phyloP scores from a whole-genome alignment of 2,329 filamentous ascomycete species.

The Penicillium sclerotiorum region DNA sequence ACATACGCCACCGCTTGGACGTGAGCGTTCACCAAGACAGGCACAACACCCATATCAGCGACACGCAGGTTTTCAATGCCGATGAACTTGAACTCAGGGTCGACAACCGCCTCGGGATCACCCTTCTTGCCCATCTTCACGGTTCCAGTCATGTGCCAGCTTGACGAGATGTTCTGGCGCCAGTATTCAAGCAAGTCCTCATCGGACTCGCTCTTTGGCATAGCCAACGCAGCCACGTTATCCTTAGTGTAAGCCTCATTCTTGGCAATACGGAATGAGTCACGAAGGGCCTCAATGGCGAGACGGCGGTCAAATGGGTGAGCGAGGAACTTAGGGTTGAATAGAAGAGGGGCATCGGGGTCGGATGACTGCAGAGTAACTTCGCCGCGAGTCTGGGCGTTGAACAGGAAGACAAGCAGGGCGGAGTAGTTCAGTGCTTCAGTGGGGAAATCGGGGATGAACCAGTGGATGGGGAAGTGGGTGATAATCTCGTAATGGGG shows the following conservation, averaged over 20 bases:
- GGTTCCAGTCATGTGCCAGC: constrained; percentile 61
- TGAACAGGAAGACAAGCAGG: constrained; percentile 54
- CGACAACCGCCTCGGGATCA: constrained; percentile 52
- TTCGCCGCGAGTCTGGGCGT: constrained; percentile 57
- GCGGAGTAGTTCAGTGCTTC: constrained; percentile 48
- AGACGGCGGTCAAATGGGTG: constrained; percentile 59
- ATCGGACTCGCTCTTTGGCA: constrained; percentile 54
- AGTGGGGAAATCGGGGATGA: constrained; percentile 42
- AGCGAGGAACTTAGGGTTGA: constrained; percentile 57
- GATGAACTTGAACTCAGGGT: constrained; percentile 44
- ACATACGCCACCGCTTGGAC: constrained; percentile 58
- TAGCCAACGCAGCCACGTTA: constrained; percentile 46
- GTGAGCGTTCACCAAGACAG: constrained; percentile 52
- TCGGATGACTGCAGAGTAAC: constrained; percentile 58
- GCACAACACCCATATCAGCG: constrained; percentile 48
- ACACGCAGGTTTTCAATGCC: constrained; percentile 45
- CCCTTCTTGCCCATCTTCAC: constrained; percentile 57
- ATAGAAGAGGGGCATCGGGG: constrained; percentile 53
- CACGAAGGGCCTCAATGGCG: constrained; percentile 54
- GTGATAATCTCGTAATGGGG: constrained; percentile 61
- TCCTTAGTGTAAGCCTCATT: constrained; percentile 51
- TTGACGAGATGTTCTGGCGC: constrained; percentile 50
- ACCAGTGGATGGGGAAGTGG: constrained; percentile 51
- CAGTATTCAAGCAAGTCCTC: constrained; percentile 58
- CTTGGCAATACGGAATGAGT: constrained; percentile 45